Evolutionary conservation across 495 filamentous ascomycete genomes (phyloP).

Genomic region (Tuber umbilicatum): DNA sequence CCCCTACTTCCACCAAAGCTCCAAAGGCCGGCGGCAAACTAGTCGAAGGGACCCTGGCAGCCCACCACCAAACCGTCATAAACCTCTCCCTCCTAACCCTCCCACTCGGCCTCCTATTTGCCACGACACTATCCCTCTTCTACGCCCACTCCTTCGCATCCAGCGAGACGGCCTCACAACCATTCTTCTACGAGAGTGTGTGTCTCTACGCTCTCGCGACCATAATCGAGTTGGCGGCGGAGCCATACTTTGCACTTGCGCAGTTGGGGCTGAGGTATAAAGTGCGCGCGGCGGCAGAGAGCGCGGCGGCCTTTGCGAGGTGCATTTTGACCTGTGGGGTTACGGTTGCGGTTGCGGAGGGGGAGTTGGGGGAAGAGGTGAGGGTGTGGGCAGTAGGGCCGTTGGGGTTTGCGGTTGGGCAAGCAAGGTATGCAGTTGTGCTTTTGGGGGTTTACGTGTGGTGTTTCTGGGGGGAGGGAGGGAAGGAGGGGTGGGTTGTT

Average conservation of each 20-base stretch:
- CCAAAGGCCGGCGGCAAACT: slow-evolving; percentile 21
- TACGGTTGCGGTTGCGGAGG: slow-evolving; percentile 53
- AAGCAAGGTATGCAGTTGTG: slow-evolving; percentile 65
- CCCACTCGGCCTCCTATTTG: slow-evolving; percentile 59
- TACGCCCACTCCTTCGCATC: slow-evolving; percentile 57
- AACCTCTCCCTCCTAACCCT: slow-evolving; percentile 82
- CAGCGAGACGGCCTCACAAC: slow-evolving; percentile 50
- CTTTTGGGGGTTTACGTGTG: slow-evolving; percentile 62
- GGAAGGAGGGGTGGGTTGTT: slow-evolving; percentile 55
- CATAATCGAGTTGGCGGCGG: slow-evolving; percentile 69
- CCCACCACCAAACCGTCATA: slow-evolving; percentile 61
- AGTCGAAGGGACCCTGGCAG: slow-evolving; percentile 27
- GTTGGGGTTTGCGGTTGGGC: slow-evolving; percentile 82
- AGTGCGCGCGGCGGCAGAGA: slow-evolving; percentile 72
- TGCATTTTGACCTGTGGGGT: slow-evolving; percentile 63
- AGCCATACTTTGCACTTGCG: slow-evolving; percentile 77
- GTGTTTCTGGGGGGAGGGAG: slow-evolving; percentile 47
- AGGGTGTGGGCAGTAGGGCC: slow-evolving; percentile 55
- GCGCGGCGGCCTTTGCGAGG: slow-evolving; percentile 64
- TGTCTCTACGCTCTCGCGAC: slow-evolving; percentile 66
- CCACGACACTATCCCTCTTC: slow-evolving; percentile 54
- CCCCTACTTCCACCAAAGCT: slow-evolving; percentile 26
- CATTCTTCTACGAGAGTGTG: slow-evolving; percentile 59
- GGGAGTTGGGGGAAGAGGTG: slow-evolving; percentile 42
- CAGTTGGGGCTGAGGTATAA: slow-evolving; percentile 75